Conservation (phyloP, 768 basidiomycete genomes). For the Agaricus blazei region DNA sequence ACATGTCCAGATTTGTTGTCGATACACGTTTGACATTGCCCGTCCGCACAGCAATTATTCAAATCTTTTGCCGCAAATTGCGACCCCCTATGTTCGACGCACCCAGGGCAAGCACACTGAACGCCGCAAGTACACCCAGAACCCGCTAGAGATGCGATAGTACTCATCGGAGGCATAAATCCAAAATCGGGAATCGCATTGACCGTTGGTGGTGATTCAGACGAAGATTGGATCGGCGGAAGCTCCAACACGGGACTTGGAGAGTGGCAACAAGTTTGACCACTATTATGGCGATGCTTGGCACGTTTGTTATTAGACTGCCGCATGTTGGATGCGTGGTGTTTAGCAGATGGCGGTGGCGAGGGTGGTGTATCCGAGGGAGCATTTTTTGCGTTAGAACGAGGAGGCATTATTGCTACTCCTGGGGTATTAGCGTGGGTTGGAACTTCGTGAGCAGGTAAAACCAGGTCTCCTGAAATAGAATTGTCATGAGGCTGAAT, state of each 20-base stretch:
- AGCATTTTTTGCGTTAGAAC: slow-evolving; percentile 9
- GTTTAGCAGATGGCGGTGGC: slow-evolving; percentile 12
- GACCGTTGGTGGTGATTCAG: slow-evolving; percentile 19
- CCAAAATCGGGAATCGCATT: slow-evolving; percentile 41
- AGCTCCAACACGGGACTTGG: slow-evolving; percentile 32
- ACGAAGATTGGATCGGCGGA: slow-evolving; percentile 39
- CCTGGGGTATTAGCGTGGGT: slow-evolving; percentile 20
- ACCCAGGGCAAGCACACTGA: slow-evolving; percentile 68
- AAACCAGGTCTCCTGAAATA: slow-evolving; percentile 19
- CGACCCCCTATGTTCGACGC: slow-evolving; percentile 60
- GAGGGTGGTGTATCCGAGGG: slow-evolving; percentile 4
- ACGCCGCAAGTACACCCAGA: slow-evolving; percentile 72
- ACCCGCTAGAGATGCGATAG: slow-evolving; percentile 53
- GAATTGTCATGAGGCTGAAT: slow-evolving; percentile 12
- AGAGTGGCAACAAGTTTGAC: slow-evolving; percentile 12
- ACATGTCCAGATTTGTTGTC: slow-evolving; percentile 44
- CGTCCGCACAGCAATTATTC: slow-evolving; percentile 37
- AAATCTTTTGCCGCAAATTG: slow-evolving; percentile 42
- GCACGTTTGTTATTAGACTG: slow-evolving; percentile 26
- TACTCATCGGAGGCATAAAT: slow-evolving; percentile 56
- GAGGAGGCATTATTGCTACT: slow-evolving; percentile 3
- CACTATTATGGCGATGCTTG: slow-evolving; percentile 17
- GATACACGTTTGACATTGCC: slow-evolving; percentile 54
- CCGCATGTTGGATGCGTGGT: slow-evolving; percentile 23
- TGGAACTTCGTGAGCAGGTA: slow-evolving; percentile 35